Evolutionary conservation across 1,139 yeast species (phyloP), one percentile per base, ranked within the genome.

Genomic region (Saccharomyces uvarum): DNA sequence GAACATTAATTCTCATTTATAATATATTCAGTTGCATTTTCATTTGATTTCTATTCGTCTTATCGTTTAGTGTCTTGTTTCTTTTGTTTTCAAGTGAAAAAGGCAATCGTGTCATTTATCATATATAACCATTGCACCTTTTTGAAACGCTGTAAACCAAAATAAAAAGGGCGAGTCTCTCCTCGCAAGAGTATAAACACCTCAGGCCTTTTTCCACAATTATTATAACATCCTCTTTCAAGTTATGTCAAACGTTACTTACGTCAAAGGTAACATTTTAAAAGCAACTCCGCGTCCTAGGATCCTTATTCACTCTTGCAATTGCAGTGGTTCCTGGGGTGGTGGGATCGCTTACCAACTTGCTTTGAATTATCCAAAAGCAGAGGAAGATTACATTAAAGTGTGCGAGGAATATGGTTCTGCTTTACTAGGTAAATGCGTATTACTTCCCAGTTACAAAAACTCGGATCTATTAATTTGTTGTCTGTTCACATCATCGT

Each of bases 311-410:
- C 96, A 88, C 66, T 84, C 96, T 0, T 88, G 96, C 65, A 88
- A 88, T 64, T 83, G 90, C 53, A 74, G 77, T 33, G 96, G 96
- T 0, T 66, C 77, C 0, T 88, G 96, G 96, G 95, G 95, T 3
- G 93, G 88, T 0, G 96, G 96, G 0, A 80, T 88, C 2, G 70
- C 70, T 11, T 63, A 61, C 33, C 69, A 65, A 51, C 48, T 66
- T 38, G 67, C 62, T 14, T 47, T 53, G 5, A 58, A 54, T 28
- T 63, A 61, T 51, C 69, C 68, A 14, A 55, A 58, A 26, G 61
- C 69, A 38, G 69, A 65, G 50, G 51, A 54, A n/a, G 63, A 60
- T 4, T 67, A 67, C 51, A 52, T 57, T 13, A 57, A 60, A 9
- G 33, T 61, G 8, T 67, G 71, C 51, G 61, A 61, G 6, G 48